Conservation (phyloP, 164 flowering plant species). For the Chimonanthus praecox region DNA sequence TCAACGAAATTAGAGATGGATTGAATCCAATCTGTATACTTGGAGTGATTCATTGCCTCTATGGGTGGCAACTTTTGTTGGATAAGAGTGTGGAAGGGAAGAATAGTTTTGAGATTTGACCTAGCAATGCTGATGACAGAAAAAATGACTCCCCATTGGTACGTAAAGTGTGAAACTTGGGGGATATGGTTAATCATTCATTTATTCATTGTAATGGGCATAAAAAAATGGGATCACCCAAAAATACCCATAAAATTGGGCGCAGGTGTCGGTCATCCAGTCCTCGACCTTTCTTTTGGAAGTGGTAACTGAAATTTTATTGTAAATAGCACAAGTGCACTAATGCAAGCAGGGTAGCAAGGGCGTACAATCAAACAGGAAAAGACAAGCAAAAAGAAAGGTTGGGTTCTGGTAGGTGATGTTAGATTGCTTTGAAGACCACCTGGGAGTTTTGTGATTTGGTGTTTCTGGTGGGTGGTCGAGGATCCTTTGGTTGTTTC, state of each 20-base stretch:
- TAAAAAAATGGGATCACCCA: no score
- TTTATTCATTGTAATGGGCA: background rate
- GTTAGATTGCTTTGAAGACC: background rate
- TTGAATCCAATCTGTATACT: background rate
- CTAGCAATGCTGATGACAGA: background rate
- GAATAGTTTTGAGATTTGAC: background rate
- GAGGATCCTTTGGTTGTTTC: background rate
- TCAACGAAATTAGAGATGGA: background rate
- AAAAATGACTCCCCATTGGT: background rate
- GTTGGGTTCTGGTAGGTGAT: background rate
- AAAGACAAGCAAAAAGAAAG: no score
- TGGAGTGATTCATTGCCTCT: background rate
- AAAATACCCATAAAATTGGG: no score
- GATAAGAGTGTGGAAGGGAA: background rate
- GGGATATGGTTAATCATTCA: background rate
- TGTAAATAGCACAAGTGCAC: no score
- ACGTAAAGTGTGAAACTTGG: background rate
- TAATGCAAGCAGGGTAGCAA: no score
- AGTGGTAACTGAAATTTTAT: no score
- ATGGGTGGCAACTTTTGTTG: background rate
- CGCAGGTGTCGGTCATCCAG: no score
- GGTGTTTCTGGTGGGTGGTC: background rate
- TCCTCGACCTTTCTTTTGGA: no score
- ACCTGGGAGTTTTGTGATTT: background rate
- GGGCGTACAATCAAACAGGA: no score